Evolutionary conservation across 345 rosid genomes (phyloP), one percentile per base, ranked within the genome.

Genomic region (Cardamine resedifolia): DNA sequence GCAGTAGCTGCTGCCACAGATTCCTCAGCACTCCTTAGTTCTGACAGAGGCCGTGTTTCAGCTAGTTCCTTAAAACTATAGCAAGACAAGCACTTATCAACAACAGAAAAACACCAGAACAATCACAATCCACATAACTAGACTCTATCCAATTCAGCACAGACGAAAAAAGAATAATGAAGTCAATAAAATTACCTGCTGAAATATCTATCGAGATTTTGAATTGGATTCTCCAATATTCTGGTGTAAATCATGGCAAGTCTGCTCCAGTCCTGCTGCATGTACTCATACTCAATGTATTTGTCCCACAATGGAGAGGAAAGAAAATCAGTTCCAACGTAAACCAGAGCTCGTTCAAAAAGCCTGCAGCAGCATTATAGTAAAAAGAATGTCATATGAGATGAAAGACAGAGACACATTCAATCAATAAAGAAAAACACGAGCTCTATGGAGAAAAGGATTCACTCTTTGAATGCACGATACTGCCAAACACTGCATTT

Each of bases 301-400:
- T 90, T 91, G 72, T 91, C 99, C 99, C 99, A 95, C 21, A 95
- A 82, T 6, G 94, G 83, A 73, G 58, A 84, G 47, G 90, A 90
- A 68, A 90, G 65, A 82, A 91, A 95, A 82, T 91, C 96, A 74
- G 97, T 81, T 79, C 97, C 99, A 72, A 88, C 96, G 58, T 91
- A 95, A 15, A 85, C 86, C 80, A 95, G 78, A 58, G 88, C 99
- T 51, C 96, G 85, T 73, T 95, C 99, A 78, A 95, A 95, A 76
- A 90, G 90, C 77, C 98, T 92, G 90, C 61, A 81, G 27, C 36
- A 78, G 36, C 34, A 78, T 45, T 19, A 72, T 31, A 58, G 71
- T 68, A 27, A 58, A 65, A 73, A 27, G 21, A 18, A 71, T 38
- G 62, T 81, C 74, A 81, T 27, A 44, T 62, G 47, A 68, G 30